phyloP scores from a whole-genome alignment of 495 filamentous ascomycete species.

The Aspergillus bridgeri region DNA sequence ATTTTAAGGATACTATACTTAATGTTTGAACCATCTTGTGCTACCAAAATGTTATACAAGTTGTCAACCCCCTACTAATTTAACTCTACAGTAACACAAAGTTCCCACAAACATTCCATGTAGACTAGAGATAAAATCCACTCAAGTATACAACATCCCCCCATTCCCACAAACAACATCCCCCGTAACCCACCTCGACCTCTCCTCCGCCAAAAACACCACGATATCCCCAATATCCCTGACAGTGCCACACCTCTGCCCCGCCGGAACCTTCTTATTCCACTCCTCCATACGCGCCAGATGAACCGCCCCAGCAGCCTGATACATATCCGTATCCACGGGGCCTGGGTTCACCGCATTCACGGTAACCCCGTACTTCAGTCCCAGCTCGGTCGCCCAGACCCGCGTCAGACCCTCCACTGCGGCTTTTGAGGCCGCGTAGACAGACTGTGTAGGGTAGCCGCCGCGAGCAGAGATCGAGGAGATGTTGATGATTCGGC shows the following conservation, averaged over 20 bases:
- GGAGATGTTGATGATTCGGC: constrained; percentile 46
- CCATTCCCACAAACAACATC: constrained; percentile 47
- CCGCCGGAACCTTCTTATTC: constrained; percentile 26
- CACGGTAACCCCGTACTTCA: constrained; percentile 30
- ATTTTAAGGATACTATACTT: too few species aligned
- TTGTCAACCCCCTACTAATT: too few species aligned
- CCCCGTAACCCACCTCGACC: constrained; percentile 50
- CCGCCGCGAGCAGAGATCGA: constrained; percentile 35
- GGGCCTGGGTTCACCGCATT: constrained; percentile 38
- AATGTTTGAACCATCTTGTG: too few species aligned
- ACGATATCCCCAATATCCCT: constrained; percentile 48
- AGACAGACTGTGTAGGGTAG: constrained; percentile 21
- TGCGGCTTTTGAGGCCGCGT: constrained; percentile 33
- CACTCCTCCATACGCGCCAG: constrained; percentile 21
- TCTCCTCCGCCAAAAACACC: constrained; percentile 43
- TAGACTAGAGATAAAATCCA: neutral
- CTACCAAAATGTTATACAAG: too few species aligned
- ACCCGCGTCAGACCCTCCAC: constrained; percentile 28
- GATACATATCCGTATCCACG: constrained; percentile 37
- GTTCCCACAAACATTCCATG: too few species aligned
- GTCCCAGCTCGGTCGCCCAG: constrained; percentile 33
- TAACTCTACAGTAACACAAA: too few species aligned
- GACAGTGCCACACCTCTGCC: constrained; percentile 26
- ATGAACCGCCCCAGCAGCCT: constrained; percentile 15
- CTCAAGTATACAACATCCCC: constrained; percentile 26